A percentile compares a stretch with the other conserved stretches of the same genome.
Conservation (phyloP, 1,139 yeast species). For the Taphrina communis region DNA sequence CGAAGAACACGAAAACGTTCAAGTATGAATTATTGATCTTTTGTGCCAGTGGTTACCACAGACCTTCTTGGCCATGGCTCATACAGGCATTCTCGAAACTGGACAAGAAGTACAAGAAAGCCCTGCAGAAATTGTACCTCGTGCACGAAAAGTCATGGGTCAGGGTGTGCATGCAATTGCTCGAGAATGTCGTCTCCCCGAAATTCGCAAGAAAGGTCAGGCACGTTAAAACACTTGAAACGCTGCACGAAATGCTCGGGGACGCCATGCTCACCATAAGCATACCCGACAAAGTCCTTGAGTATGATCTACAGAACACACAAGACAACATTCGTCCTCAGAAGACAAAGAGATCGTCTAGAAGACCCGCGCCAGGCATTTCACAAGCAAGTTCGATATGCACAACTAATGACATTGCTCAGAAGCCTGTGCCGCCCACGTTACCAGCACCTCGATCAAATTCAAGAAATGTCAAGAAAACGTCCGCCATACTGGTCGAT, state of each 20-base stretch:
- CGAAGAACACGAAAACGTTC: neutral
- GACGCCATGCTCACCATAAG: constrained; percentile 78
- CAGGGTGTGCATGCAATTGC: constrained; percentile 74
- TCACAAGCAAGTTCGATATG: neutral
- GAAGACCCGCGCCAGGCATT: neutral
- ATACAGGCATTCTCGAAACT: constrained; percentile 73
- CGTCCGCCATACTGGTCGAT: neutral
- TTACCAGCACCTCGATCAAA: constrained; percentile 12
- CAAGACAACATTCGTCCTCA: constrained; percentile 16
- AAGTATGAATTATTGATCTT: constrained; percentile 27
- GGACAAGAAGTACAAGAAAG: constrained; percentile 63
- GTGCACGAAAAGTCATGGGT: constrained; percentile 95
- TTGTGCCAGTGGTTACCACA: constrained; percentile 52
- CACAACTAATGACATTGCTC: neutral
- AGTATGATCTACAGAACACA: constrained; percentile 55
- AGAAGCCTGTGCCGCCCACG: constrained; percentile 1
- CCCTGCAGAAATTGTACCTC: constrained; percentile 68
- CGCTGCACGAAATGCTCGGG: constrained; percentile 57
- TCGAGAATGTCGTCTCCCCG: constrained; percentile 41
- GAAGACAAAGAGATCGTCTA: neutral
- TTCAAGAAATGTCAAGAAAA: neutral
- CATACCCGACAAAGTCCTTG: constrained; percentile 75
- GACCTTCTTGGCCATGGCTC: constrained; percentile 74
- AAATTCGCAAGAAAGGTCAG: constrained; percentile 33
- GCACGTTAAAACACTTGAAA: constrained; percentile 62